A percentile compares a stretch with the other conserved stretches of the same genome.
phyloP scores from a whole-genome alignment of 129 eudicot species.

The Lactuca sativa region DNA sequence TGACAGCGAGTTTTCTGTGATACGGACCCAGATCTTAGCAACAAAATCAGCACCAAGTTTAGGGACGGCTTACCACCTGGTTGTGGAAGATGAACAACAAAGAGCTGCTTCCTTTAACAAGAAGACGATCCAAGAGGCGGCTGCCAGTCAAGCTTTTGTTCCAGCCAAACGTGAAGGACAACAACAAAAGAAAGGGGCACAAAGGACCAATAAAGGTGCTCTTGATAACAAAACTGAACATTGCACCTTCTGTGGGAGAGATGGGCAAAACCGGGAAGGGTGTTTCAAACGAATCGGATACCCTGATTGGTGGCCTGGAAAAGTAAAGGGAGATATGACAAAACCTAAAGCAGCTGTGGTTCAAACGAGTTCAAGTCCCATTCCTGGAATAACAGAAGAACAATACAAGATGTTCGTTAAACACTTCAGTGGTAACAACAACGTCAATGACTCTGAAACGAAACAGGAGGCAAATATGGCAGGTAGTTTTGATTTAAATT shows the following conservation, averaged over 20 bases:
- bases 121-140: neutral
- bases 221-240: neutral
- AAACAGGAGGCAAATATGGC: neutral
- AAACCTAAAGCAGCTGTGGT: neutral
- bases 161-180: neutral
- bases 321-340: neutral
- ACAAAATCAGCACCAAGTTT: neutral
- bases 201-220: neutral
- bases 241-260: constrained; percentile 8
- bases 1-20: too few relatives aligned
- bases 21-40: too few relatives aligned
- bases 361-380: neutral
- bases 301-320: neutral
- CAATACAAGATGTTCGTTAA: neutral
- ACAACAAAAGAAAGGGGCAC: neutral
- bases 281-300: constrained; percentile 9
- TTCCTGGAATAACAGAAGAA: neutral
- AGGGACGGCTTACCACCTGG: neutral
- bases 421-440: neutral
- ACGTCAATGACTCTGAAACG: neutral
- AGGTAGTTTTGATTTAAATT: neutral
- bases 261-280: constrained; percentile 5
- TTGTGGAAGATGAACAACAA: constrained; percentile 1
- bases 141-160: neutral
- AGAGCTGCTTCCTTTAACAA: too few relatives aligned